These are phyloP conservation scores for Crithidia thermophila DNA, from an alignment of 208 protist genomes.

Conservation along the genomic window DNA sequence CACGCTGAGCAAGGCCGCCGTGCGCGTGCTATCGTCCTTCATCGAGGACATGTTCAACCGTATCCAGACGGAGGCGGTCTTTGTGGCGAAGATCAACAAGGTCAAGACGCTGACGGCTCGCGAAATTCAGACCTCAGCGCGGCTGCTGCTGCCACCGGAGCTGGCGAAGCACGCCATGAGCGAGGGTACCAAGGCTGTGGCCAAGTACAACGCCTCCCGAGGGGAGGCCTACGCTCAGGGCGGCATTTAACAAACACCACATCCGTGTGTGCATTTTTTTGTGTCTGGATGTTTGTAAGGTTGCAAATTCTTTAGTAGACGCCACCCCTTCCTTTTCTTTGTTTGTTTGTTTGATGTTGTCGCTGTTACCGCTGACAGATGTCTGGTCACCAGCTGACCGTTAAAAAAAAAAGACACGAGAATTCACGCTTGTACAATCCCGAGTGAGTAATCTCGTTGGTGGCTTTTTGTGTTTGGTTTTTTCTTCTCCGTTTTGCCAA, in stretches of 20 bases:
- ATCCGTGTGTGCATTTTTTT: not conserved
- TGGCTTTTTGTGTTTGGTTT: too few relatives aligned
- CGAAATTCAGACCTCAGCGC: slow-evolving; percentile 98
- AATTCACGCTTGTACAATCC: too few relatives aligned
- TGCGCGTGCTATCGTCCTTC: slow-evolving; percentile 98
- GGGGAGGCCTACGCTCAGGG: slow-evolving; percentile 79
- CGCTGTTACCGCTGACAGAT: slow-evolving; percentile 1
- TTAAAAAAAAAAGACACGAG: too few relatives aligned
- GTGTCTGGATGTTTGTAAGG: not conserved
- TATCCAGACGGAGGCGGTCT: slow-evolving; percentile 96
- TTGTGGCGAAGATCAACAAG: slow-evolving; percentile 98
- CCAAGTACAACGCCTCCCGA: slow-evolving; percentile 93
- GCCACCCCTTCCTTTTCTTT: not conserved
- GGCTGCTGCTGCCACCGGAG: slow-evolving; percentile 98
- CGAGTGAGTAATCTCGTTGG: too few relatives aligned
- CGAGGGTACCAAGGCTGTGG: slow-evolving; percentile 99
- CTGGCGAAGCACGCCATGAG: slow-evolving; percentile 99
- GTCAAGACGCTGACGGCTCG: slow-evolving; percentile 96
- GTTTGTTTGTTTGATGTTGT: slow-evolving; percentile 12
- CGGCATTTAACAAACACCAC: slow-evolving; percentile 33
- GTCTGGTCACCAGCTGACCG: too few relatives aligned
- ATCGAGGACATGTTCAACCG: slow-evolving; percentile 99
- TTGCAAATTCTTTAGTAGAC: too few relatives aligned
- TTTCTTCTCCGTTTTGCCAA: too few relatives aligned
- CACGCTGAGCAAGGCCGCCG: slow-evolving; percentile 96